Conservation (phyloP, 2,329 filamentous ascomycete species). For the Trichophyton rubrum region DNA sequence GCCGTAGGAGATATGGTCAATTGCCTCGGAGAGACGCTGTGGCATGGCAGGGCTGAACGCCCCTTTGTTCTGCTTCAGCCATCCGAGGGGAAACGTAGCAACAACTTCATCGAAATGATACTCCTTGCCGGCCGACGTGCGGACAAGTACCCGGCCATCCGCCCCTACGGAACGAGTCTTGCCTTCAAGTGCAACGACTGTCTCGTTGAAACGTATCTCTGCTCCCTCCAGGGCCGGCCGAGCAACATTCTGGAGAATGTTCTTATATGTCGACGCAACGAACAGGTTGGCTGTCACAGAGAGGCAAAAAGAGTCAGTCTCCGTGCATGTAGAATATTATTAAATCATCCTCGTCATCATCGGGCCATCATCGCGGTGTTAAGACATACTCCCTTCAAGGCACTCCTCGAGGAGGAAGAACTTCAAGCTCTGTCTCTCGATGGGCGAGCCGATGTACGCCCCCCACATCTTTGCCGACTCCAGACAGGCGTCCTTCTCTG, state of each 20-base stretch:
- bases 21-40: slow-evolving; percentile 31
- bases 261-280: slow-evolving; percentile 48
- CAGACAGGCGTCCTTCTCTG: slow-evolving; percentile 39
- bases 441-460: slow-evolving; percentile 48
- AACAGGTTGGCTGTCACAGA: slow-evolving; percentile 45
- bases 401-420: slow-evolving; percentile 56
- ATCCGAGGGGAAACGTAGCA: slow-evolving; percentile 42
- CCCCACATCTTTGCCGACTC: slow-evolving; percentile 51
- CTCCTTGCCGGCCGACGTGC: slow-evolving; percentile 24
- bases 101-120: slow-evolving; percentile 41
- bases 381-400: slow-evolving; percentile 43
- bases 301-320: slow-evolving; percentile 5
- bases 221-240: slow-evolving; percentile 37
- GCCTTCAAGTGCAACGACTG: slow-evolving; percentile 31
- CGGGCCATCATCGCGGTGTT: neutral
- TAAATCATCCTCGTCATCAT: neutral
- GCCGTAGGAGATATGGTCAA: slow-evolving; percentile 38
- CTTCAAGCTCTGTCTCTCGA: slow-evolving; percentile 48
- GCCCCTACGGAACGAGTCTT: slow-evolving; percentile 12
- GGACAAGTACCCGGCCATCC: slow-evolving; percentile 35
- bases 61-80: slow-evolving; percentile 38
- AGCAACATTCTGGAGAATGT: slow-evolving; percentile 44
- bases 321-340: neutral
- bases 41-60: slow-evolving; percentile 37
- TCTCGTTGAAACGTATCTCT: slow-evolving; percentile 37